These are phyloP conservation scores for Fragaria ananassa DNA, from an alignment of 306 rosid species.

Conservation along the genomic window DNA sequence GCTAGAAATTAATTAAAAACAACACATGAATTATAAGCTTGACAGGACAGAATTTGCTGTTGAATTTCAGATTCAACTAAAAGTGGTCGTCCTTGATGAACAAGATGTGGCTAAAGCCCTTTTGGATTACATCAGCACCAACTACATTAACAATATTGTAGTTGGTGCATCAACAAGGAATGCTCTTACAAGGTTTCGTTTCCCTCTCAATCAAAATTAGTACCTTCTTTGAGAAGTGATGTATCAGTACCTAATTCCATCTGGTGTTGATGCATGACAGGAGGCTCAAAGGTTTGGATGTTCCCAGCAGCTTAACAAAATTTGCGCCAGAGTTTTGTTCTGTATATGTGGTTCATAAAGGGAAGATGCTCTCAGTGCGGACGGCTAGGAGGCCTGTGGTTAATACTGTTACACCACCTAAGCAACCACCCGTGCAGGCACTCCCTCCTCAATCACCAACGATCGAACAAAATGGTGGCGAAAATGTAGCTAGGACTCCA, in stretches of 20 bases:
- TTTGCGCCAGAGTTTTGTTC: constrained; percentile 70
- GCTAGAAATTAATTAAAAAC: not conserved
- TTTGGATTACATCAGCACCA: constrained; percentile 40
- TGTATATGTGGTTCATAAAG: constrained; percentile 76
- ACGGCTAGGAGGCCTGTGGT: constrained; percentile 56
- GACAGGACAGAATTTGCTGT: not conserved
- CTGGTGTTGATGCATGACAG: constrained; percentile 33
- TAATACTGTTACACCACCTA: constrained; percentile 44
- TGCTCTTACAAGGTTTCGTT: constrained; percentile 53
- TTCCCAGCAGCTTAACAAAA: constrained; percentile 50
- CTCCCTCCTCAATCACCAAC: constrained; percentile 21
- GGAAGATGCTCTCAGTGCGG: constrained; percentile 62
- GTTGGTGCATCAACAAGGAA: constrained; percentile 67
- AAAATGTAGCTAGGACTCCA: constrained; percentile 41
- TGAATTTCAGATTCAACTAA: constrained; percentile 46
- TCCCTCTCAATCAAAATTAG: not conserved
- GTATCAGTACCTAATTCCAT: not conserved
- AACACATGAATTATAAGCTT: not conserved
- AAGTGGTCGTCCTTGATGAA: constrained; percentile 67
- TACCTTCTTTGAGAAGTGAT: not conserved
- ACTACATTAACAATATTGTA: constrained; percentile 54
- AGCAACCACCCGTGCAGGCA: constrained; percentile 28
- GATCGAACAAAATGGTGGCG: constrained; percentile 32
- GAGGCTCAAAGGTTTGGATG: constrained; percentile 61
- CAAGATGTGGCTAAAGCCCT: constrained; percentile 60